phyloP scores from a whole-genome alignment of 106 monocot species.

The Phalaenopsis aphrodite region DNA sequence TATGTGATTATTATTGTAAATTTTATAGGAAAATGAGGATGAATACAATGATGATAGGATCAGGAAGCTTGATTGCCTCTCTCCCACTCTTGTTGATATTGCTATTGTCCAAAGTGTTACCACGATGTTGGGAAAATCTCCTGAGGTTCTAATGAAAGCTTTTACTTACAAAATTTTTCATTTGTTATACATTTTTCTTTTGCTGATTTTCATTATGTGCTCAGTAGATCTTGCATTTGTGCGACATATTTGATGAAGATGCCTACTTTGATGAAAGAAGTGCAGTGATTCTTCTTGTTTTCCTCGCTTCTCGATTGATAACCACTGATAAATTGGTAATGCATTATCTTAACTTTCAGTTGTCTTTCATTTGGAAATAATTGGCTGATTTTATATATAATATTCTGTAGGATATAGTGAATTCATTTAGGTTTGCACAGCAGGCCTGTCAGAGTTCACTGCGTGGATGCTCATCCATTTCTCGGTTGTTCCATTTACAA shows the following conservation, averaged over 20 bases:
- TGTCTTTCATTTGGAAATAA: not conserved
- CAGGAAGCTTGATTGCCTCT: not conserved
- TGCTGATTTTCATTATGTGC: slow-evolving; percentile 1
- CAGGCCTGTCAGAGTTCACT: not conserved
- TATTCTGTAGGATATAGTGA: not conserved
- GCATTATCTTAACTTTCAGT: not conserved
- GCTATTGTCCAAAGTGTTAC: slow-evolving; percentile 14
- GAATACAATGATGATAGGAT: slow-evolving; percentile 1
- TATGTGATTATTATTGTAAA: not conserved
- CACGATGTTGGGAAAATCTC: slow-evolving; percentile 17
- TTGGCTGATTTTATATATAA: not conserved
- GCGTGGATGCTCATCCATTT: not conserved
- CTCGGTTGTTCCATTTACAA: not conserved
- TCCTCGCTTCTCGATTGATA: slow-evolving; percentile 36
- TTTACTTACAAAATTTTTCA: not conserved
- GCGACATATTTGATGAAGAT: slow-evolving; percentile 30
- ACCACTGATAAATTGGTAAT: slow-evolving; percentile 26
- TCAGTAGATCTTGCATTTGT: slow-evolving; percentile 25
- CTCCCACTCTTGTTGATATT: slow-evolving; percentile 10
- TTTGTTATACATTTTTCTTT: not conserved
- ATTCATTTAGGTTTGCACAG: not conserved
- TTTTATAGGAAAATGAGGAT: slow-evolving; percentile 13
- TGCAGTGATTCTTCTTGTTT: slow-evolving; percentile 34
- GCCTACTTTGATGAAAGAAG: slow-evolving; percentile 33
- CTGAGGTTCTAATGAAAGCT: slow-evolving; percentile 26